Conservation (phyloP, 1,284 basidiomycete species). For the Inonotus obliquus region DNA sequence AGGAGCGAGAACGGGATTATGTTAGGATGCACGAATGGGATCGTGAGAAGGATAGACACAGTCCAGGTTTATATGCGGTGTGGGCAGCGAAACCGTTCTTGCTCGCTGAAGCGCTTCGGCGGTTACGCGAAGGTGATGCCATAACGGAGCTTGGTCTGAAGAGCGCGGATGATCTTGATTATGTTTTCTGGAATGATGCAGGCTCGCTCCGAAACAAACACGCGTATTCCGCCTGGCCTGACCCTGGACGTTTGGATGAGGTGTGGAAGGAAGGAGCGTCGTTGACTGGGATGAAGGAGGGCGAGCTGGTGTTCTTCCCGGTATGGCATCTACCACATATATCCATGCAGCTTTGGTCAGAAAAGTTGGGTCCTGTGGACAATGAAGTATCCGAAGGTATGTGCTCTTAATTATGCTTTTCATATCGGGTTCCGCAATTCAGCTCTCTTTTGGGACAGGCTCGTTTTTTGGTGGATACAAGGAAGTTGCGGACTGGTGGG, state of each 20-base stretch:
- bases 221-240: conserved; percentile 41
- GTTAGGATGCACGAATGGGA: conserved; percentile 38
- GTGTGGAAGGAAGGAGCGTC: conserved; percentile 34
- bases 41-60: conserved; percentile 37
- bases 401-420: conserved; percentile 17
- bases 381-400: conserved; percentile 45
- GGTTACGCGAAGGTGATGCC: neutral
- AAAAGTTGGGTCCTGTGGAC: conserved; percentile 44
- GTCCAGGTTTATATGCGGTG: conserved; percentile 45
- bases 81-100: conserved; percentile 52
- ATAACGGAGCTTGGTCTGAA: conserved; percentile 18
- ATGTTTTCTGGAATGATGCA: conserved; percentile 51
- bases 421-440: neutral
- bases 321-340: conserved; percentile 31
- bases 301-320: conserved; percentile 44
- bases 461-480: conserved; percentile 51
- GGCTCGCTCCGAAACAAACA: conserved; percentile 42
- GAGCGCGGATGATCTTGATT: conserved; percentile 30
- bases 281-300: conserved; percentile 25
- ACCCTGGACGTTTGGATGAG: conserved; percentile 33
- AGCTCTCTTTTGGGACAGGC: conserved; percentile 28
- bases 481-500: conserved; percentile 38
- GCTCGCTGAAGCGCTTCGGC: conserved; percentile 35
- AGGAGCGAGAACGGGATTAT: conserved; percentile 32
- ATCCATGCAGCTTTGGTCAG: conserved; percentile 35